Conservation (phyloP, 1,139 yeast species). For the Saccharomyces pastorianus region DNA sequence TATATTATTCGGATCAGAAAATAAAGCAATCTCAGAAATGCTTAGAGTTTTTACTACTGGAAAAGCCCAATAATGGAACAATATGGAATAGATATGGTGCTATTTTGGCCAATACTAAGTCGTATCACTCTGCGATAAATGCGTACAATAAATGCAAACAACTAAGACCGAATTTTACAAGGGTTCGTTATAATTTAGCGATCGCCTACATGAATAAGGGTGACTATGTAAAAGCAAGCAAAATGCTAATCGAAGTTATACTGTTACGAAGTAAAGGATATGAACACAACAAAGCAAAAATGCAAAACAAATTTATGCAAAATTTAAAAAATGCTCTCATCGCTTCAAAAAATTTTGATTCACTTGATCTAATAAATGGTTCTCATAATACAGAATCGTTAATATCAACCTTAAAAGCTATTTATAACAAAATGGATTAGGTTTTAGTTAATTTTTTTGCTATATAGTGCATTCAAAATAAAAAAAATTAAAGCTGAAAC, state of each 20-base stretch:
- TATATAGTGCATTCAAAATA: neutral
- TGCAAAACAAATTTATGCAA: neutral
- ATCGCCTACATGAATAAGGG: constrained; percentile 1
- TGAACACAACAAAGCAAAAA: neutral
- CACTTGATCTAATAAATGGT: neutral
- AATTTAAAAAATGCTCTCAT: neutral
- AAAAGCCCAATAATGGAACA: neutral
- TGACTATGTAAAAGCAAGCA: constrained; percentile 58
- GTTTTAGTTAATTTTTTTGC: neutral
- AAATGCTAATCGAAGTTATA: neutral
- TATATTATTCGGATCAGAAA: constrained; percentile 1
- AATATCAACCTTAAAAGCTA: neutral
- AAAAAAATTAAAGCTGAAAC: neutral
- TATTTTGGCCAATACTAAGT: constrained; percentile 3
- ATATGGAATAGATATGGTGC: constrained; percentile 3
- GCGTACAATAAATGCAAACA: neutral
- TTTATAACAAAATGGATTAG: neutral
- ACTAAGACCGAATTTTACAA: constrained; percentile 1
- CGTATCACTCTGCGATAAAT: constrained; percentile 1
- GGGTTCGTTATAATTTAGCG: constrained; percentile 3
- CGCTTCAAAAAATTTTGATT: neutral
- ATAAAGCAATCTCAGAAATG: neutral
- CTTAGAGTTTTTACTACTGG: neutral
- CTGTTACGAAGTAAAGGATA: neutral
- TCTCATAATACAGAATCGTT: neutral